Conservation (phyloP, 306 rosid species). For the Lathyrus tuberosus region DNA sequence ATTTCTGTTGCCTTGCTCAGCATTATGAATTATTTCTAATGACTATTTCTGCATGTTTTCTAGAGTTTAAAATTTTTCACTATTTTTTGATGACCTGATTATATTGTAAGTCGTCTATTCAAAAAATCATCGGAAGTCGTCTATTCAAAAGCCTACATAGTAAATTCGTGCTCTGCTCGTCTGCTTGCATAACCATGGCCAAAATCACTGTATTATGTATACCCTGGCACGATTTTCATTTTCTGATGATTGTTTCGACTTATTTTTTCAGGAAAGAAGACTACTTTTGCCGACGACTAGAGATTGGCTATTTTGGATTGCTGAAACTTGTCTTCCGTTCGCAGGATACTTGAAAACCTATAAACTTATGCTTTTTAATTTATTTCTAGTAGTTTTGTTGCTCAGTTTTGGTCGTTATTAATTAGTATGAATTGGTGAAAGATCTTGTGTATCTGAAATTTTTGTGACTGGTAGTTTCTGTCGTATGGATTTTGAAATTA, state of each 20-base stretch:
- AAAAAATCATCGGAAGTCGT: too few species aligned
- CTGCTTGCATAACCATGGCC: too few species aligned
- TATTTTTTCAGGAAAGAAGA: conserved; percentile 32
- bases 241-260: conserved; percentile 17
- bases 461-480: background rate
- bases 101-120: too few species aligned
- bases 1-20: too few species aligned
- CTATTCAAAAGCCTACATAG: too few species aligned
- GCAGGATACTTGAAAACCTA: background rate
- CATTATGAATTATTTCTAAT: too few species aligned
- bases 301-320: background rate
- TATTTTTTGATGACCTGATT: too few species aligned
- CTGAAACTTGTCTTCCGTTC: background rate
- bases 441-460: background rate
- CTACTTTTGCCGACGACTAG: conserved; percentile 41
- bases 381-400: background rate
- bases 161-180: too few species aligned
- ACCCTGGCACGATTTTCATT: background rate
- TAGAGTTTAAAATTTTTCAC: too few species aligned
- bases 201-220: too few species aligned
- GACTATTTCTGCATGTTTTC: too few species aligned
- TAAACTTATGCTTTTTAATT: background rate
- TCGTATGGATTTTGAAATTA: background rate
- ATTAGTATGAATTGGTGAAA: conserved; percentile 16
- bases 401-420: conserved; percentile 34